These are phyloP conservation scores for Suillus subluteus DNA, from an alignment of 768 basidiomycete genomes.

Conservation along the genomic window DNA sequence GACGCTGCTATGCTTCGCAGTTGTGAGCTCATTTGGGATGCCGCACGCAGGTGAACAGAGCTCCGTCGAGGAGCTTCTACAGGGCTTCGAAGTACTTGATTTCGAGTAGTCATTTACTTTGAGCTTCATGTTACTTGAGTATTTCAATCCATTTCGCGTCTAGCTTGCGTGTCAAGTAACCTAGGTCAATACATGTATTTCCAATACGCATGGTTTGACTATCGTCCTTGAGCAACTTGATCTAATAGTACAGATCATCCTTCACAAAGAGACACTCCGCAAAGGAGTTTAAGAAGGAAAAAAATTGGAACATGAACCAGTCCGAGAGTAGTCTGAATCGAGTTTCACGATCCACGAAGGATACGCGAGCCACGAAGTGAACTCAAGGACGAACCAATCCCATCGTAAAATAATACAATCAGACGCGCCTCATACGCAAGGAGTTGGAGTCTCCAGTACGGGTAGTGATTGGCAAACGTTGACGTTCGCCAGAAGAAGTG, in stretches of 20 bases:
- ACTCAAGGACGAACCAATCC: conserved; percentile 1
- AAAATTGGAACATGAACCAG: not conserved
- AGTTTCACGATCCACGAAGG: conserved; percentile 3
- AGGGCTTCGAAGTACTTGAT: not conserved
- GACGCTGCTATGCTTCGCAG: not conserved
- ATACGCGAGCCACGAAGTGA: conserved; percentile 1
- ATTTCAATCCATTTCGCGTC: not conserved
- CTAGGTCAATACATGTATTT: not conserved
- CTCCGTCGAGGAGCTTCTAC: not conserved
- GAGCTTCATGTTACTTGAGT: not conserved
- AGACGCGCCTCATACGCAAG: not conserved
- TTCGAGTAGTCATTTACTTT: not conserved
- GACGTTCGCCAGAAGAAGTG: not conserved
- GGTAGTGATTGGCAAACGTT: not conserved
- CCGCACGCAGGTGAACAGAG: not conserved
- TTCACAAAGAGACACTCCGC: not conserved
- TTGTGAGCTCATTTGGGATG: not conserved
- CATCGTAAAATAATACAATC: not conserved
- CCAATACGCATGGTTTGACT: not conserved
- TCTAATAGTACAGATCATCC: not conserved
- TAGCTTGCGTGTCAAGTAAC: not conserved
- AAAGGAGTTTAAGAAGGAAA: not conserved
- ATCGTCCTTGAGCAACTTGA: not conserved
- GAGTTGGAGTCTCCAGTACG: not conserved
- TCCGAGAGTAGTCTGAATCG: conserved; percentile 1